A percentile compares a stretch with the other conserved stretches of the same genome.
phyloP scores from a whole-genome alignment of 768 basidiomycete genomes.

The Serendipita sp. region DNA sequence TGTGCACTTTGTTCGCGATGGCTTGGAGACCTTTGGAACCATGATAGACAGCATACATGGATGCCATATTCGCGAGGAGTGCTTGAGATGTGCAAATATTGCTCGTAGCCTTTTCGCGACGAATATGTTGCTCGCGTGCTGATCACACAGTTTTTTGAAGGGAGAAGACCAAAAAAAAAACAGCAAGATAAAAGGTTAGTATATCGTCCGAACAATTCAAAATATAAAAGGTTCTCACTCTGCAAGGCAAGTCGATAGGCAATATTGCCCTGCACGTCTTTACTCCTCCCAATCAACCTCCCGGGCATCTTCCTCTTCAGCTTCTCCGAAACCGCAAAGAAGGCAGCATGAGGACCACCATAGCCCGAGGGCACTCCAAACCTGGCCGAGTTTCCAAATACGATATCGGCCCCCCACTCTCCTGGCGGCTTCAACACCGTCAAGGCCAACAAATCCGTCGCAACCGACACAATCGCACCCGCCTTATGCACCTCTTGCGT shows the following conservation, averaged over 20 bases:
- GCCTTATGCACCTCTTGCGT: constrained; percentile 51
- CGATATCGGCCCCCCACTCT: constrained; percentile 97
- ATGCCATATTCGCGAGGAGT: constrained; percentile 96
- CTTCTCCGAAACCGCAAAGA: constrained; percentile 85
- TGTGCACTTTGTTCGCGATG: constrained; percentile 85
- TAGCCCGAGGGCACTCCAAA: constrained; percentile 97
- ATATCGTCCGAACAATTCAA: too few species aligned
- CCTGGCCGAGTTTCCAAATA: constrained; percentile 85
- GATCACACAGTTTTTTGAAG: not conserved
- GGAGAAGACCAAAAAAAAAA: not conserved
- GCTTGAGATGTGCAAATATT: constrained; percentile 98
- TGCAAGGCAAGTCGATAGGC: constrained; percentile 91
- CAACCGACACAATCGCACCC: constrained; percentile 73
- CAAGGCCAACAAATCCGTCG: constrained; percentile 84
- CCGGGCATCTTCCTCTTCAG: constrained; percentile 99
- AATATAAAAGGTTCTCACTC: constrained; percentile 38
- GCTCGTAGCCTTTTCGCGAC: constrained; percentile 94
- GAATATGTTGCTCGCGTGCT: constrained; percentile 95
- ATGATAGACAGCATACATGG: constrained; percentile 97
- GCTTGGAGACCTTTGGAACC: constrained; percentile 71
- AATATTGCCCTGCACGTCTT: constrained; percentile 65
- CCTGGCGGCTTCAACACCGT: constrained; percentile 90
- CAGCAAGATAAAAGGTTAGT: not conserved
- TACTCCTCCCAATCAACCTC: constrained; percentile 78
- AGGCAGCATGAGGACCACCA: constrained; percentile 93